A percentile compares a stretch with the other conserved stretches of the same genome.
These are phyloP conservation scores for Rutstroemia sp. DNA, from an alignment of 2,329 filamentous ascomycete genomes.

Conservation along the genomic window DNA sequence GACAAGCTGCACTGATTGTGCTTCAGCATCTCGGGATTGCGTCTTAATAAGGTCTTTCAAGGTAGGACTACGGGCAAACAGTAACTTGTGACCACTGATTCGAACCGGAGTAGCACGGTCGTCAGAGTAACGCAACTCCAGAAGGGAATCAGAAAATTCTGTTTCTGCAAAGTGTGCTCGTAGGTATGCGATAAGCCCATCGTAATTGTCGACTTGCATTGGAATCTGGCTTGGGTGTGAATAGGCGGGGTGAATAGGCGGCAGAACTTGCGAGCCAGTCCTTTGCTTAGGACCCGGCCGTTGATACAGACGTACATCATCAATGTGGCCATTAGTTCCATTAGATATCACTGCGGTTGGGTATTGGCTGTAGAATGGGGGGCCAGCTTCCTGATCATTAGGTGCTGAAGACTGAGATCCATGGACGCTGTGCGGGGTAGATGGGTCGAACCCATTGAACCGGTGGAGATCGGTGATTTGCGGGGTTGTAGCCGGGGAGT, in stretches of 20 bases:
- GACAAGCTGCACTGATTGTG: slow-evolving; percentile 31
- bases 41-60: slow-evolving; percentile 31
- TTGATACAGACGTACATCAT: slow-evolving; percentile 25
- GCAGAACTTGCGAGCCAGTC: slow-evolving; percentile 13
- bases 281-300: slow-evolving; percentile 19
- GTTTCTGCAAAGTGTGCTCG: slow-evolving; percentile 34
- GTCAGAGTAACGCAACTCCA: slow-evolving; percentile 40
- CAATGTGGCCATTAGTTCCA: slow-evolving; percentile 31
- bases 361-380: slow-evolving; percentile 33
- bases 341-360: slow-evolving; percentile 35
- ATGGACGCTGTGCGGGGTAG: slow-evolving; percentile 54
- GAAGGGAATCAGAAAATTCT: slow-evolving; percentile 38
- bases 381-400: slow-evolving; percentile 35
- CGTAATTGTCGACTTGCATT: slow-evolving; percentile 26
- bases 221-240: slow-evolving; percentile 17
- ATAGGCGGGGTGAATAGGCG: slow-evolving; percentile 13
- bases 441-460: slow-evolving; percentile 38
- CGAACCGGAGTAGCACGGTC: slow-evolving; percentile 34
- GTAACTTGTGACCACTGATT: slow-evolving; percentile 47
- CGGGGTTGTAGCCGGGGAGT: slow-evolving; percentile 28
- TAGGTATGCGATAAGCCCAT: slow-evolving; percentile 35
- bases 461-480: slow-evolving; percentile 18
- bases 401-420: slow-evolving; percentile 50
- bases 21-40: slow-evolving; percentile 23
- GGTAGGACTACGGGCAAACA: slow-evolving; percentile 46